phyloP scores from a whole-genome alignment of 2,329 filamentous ascomycete species.

The Verticillium tricorpus region DNA sequence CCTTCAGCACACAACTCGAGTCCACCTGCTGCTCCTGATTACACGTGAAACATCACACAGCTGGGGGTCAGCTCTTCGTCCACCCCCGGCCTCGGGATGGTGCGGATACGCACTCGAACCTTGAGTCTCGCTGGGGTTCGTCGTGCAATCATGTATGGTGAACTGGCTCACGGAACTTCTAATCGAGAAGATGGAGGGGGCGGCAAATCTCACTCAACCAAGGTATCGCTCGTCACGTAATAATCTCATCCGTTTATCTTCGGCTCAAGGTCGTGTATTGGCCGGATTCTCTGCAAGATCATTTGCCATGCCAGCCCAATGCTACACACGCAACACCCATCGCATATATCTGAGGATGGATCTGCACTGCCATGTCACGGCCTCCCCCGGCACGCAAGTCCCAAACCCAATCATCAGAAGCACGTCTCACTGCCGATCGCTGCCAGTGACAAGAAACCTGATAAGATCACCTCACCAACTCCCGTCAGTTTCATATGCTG shows the following conservation, averaged over 20 bases:
- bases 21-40: not conserved
- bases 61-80: not conserved
- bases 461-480: not conserved
- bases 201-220: not conserved
- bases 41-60: conserved; percentile 11
- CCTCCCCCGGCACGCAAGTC: not conserved
- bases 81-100: not conserved
- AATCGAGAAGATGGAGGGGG: not conserved
- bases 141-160: not conserved
- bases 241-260: not conserved
- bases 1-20: too few relatives aligned
- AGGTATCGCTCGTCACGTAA: not conserved
- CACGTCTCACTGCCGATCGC: too few relatives aligned
- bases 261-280: not conserved
- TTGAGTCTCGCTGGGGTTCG: not conserved
- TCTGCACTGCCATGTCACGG: not conserved
- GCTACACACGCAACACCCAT: not conserved
- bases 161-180: not conserved
- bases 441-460: too few relatives aligned
- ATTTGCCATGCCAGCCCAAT: not conserved
- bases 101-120: not conserved
- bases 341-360: not conserved
- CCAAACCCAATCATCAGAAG: too few relatives aligned
- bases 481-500: not conserved
- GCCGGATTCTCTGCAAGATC: not conserved